Base-by-base conservation (phyloP, 2,329 filamentous ascomycete genomes). In the Aureobasidium melanogenum region DNA sequence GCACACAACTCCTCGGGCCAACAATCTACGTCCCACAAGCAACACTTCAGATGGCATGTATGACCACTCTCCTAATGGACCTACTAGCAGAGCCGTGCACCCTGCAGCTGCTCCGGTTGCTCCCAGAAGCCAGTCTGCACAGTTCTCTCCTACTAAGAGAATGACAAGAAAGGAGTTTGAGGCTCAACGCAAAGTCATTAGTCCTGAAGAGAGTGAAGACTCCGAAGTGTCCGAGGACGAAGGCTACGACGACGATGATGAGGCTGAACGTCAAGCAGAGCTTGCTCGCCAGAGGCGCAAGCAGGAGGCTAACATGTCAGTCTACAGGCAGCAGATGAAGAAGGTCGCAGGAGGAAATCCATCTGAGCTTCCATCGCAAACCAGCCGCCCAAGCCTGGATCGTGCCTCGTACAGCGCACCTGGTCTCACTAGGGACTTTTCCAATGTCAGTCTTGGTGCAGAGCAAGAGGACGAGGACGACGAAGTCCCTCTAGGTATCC, bases 251-350 rank as follows among this genome's bases (percentile, higher is more conserved):
- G 84, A 87, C 26, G 88, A 92, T 44, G 90, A 95, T 67, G 91
- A 95, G 65, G 72, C 81, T 0, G 90, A 95, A 69, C 89, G 88
- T 69, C 84, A 85, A 30, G 87, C 81, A 70, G 82, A 89, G 70
- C 80, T 88, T 50, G 84, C 87, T 19, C 88, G 86, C 71, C 89
- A 94, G 71, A 82, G 91, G 65, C 84, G 86, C 68, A 94, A 92
- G 78, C 91, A 96, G 71, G 90, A 96, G 73, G 91, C 91, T 14
- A 90, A 94, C 71, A 87, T 96, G 79, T 83, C 90, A 1, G 87
- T 96, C 1, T 96, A 96, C 73, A 84, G 91, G 62, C 91, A 96
- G 72, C 89, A 94, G 74, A 96, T 96, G 91, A 96, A 93, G 88
- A 96, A 96, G 75, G 88, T 94, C 32, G 95, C 91, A 0, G 91